Evolutionary conservation across 192 early-diverging fungal genomes (phyloP), one percentile per base, ranked within the genome.

Genomic region (Mortierella alpina): DNA sequence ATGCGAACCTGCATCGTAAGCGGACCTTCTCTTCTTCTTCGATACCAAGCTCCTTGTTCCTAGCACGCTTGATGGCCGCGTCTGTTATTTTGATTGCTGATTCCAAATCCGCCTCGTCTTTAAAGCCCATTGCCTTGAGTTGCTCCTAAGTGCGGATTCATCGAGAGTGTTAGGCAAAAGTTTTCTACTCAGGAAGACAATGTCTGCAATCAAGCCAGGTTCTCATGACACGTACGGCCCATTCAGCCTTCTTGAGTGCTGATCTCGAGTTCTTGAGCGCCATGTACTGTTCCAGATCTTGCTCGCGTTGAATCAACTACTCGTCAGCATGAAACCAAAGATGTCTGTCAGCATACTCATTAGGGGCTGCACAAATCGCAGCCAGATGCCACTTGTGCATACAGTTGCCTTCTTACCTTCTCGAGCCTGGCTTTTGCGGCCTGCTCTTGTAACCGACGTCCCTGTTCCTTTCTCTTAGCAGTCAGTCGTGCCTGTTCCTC

Each of bases 1-100:
- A 47, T n/a, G 2, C 18, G 7, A n/a, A 7, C 63, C 7, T 31
- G 48, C 10, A 8, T 53, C 31, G 31, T 31, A 31, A 31, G 31
- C 31, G 31, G n/a, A 80, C 77, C 70, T 80, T 93, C 63, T 95
- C 94, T 18, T 86, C 83, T 53, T 94, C 92, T 49, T 94, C 93
- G 54, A 93, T 90, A 4, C 96, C 96, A 6, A 94, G 83, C 63
- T 93, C 91, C 66, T 92, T 93, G 79, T 95, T 96, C 45, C 91
- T 84, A 0, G 94, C 92, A 31, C 90, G 85, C 20, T 85, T 86
- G 52, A 97, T 91, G 1, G 88, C 79, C 42, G 84, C 82, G 60
- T 95, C 92, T 0, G 90, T 81, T 48, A 86, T 90, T 42, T 93
- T 89, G 53, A 96, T 93, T 5, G 88, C 89, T 11, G 89, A 87